phyloP scores from a whole-genome alignment of 2,329 filamentous ascomycete species.

The Fusarium sp. region DNA sequence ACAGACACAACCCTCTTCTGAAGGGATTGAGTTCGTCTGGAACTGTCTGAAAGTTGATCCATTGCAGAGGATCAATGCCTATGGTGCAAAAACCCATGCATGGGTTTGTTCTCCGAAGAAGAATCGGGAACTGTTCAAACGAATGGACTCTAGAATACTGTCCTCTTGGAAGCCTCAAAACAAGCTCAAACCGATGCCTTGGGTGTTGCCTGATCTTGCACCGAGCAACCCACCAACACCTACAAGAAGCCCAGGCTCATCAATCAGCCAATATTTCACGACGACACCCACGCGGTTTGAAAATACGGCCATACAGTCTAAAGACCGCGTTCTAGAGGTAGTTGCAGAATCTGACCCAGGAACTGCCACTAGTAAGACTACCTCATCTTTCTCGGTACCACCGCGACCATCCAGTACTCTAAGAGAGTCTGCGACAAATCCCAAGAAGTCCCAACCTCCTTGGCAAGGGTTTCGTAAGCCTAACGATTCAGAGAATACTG shows the following conservation, averaged over 20 bases:
- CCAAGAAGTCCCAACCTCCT: slow-evolving; percentile 3
- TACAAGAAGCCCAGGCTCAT: slow-evolving; percentile 6
- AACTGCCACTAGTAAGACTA: background rate
- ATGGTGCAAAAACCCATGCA: slow-evolving; percentile 47
- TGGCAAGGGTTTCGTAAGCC: slow-evolving; percentile 33
- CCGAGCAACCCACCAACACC: slow-evolving; percentile 4
- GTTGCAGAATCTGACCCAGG: background rate
- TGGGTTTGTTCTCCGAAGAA: slow-evolving; percentile 51
- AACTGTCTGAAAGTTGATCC: slow-evolving; percentile 49
- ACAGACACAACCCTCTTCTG: slow-evolving; percentile 35
- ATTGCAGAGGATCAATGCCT: slow-evolving; percentile 44
- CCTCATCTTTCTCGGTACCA: background rate
- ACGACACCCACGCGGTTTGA: background rate
- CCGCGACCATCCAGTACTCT: background rate
- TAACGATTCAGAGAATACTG: background rate
- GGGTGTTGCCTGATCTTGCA: slow-evolving; percentile 47
- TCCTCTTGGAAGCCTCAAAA: slow-evolving; percentile 43
- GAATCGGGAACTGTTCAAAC: slow-evolving; percentile 49
- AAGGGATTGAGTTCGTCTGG: slow-evolving; percentile 48
- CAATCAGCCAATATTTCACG: slow-evolving; percentile 39
- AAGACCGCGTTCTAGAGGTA: background rate
- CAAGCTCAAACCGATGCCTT: slow-evolving; percentile 51
- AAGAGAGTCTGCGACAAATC: background rate
- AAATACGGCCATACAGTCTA: background rate
- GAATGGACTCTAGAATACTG: slow-evolving; percentile 48